phyloP scores from a whole-genome alignment of 1,284 basidiomycete species.

The Ustilago tritici region DNA sequence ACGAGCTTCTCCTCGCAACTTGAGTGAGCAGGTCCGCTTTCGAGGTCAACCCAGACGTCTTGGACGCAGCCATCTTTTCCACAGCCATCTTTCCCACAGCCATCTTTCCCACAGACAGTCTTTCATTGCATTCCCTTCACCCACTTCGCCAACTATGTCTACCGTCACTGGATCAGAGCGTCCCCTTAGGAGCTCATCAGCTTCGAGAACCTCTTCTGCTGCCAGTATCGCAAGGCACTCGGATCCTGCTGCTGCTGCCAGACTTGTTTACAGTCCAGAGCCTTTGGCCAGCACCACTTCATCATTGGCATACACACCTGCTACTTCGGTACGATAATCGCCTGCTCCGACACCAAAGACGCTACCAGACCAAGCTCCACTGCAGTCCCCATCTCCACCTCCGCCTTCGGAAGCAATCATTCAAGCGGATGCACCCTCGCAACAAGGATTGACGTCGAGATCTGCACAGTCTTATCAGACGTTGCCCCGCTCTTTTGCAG shows the following conservation, averaged over 20 bases:
- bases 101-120: conserved; percentile 2
- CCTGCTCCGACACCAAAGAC: conserved; percentile 14
- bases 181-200: neutral
- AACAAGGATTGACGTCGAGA: neutral
- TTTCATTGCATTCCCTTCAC: conserved; percentile 36
- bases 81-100: neutral
- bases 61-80: neutral
- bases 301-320: conserved; percentile 26
- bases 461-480: conserved; percentile 7
- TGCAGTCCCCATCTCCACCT: conserved; percentile 3
- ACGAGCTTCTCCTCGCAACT: neutral
- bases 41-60: conserved; percentile 15
- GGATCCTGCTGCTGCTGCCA: conserved; percentile 3
- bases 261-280: conserved; percentile 16
- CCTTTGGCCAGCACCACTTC: conserved; percentile 10
- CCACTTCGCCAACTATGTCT: neutral
- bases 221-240: conserved; percentile 15
- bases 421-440: conserved; percentile 3
- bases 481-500: conserved; percentile 23
- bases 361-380: neutral
- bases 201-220: conserved; percentile 20
- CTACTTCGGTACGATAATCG: conserved; percentile 19
- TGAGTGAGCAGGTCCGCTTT: conserved; percentile 34
- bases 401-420: conserved; percentile 27
- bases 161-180: neutral